Base-by-base conservation (phyloP, 257 asterid species). In the Nicotiana sylvestris region DNA sequence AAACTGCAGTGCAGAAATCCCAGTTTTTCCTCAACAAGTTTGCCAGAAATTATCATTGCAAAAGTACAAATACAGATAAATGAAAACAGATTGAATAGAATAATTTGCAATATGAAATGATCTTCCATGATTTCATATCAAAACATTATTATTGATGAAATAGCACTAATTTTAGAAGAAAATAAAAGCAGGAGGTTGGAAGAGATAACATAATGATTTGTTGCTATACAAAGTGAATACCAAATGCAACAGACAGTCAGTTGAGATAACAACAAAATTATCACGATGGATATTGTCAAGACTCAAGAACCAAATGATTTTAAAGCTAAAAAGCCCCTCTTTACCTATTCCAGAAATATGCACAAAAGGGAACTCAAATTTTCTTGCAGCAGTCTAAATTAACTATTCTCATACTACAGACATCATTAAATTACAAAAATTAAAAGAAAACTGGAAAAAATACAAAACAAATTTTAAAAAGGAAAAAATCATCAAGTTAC, bases 1-100 rank as follows among this genome's bases (percentile, higher is more conserved):
- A 87, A 94, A 96, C 99, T 96, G 93, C 89, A 88, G 27, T 76
- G 55, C 61, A 49, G 39, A 49, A 70, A 74, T 74, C 79, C 25
- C 79, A 49, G 39, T 25, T 74, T 74, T 25, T 9, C 39, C 79
- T 74, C 43, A 25, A 13, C 3, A 0, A 46, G 37, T 72, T 72
- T 49, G 13, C 64, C 80, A 51, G 43, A 27, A 27, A 10, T 27
- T 51, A 15, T 29, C 61, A 51, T 74, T 27, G 29, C 16, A 51
- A 49, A 76, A 72, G 27, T 51, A 76, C 64, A 51, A 51, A 51
- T 7, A 25, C 64, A 25, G 80, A 51, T 51, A 51, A 76, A 76
- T 5, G 6, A 49, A 49, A 27, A 74, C 39, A 51, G 29, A 76
- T 27, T 7, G 43, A 51, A 27, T 15, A 49, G 27, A 29, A 51